Base-by-base conservation (phyloP, 345 rosid genomes). In the Acer negundo region DNA sequence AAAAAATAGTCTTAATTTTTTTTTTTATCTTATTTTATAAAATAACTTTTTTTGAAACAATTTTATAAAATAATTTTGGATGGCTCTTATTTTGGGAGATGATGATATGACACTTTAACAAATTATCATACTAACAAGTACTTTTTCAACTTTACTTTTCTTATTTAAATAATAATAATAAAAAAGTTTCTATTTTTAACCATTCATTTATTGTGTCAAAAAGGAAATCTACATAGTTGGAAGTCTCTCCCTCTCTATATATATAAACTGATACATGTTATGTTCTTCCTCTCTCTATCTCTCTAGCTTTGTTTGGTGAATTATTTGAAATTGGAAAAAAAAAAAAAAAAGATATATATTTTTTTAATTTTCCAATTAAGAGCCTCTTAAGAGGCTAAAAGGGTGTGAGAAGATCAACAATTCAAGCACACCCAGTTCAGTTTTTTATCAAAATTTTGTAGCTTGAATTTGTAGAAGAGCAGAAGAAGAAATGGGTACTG, bases 401-500 rank as follows among this genome's bases (percentile, higher is more conserved):
- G 7, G 9, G 49, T n/a, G 51, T 20, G 46, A 51, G 22, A 8
- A 47, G 15, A 15, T 44, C 69, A 67, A 11, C 47, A 64, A 74
- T 74, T 75, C 73, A 71, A 67, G 10, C 65, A 40, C 10, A 53
- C 63, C 78, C 55, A 38, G 47, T 12, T 75, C 11, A 40, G 20
- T 19, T 47, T 55, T 17, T 38, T 40, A 2, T 17, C 23, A 62
- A 69, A 31, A 19, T 75, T 62, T 62, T 73, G 15, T 62, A 6
- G 58, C 58, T 56, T 8, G 66, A 51, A 69, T 15, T 67, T 13
- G 7, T 7, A 10, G 44, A n/a, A 24, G 61, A 66, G 44, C 2
- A 51, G 9, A 68, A 76, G 68, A 69, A 49, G 78, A 49, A 63
- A 89, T 91, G 94, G 89, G 86, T 70, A 75, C 73, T 74, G 84